These are phyloP conservation scores for Eucalyptus microcorys DNA, from an alignment of 345 rosid species.

Conservation along the genomic window DNA sequence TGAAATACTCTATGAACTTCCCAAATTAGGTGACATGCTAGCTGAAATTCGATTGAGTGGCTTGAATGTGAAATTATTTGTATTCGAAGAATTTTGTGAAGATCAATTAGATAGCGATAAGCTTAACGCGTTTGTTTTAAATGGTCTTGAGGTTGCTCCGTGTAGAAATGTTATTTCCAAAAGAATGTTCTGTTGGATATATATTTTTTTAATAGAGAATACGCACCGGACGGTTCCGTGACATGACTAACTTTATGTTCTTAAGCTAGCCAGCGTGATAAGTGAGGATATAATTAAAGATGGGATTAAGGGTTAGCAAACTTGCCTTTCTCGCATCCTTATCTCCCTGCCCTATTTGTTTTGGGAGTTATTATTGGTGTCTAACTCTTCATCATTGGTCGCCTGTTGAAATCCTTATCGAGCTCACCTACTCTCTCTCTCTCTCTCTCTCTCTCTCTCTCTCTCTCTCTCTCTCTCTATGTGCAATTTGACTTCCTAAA, in stretches of 20 bases:
- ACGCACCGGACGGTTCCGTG: neutral
- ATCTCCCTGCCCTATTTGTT: neutral
- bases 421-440: neutral
- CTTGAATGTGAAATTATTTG: neutral
- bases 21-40: neutral
- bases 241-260: neutral
- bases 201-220: neutral
- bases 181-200: neutral
- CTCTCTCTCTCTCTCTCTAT: neutral
- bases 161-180: neutral
- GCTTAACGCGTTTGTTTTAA: neutral
- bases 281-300: neutral
- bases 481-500: neutral
- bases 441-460: neutral
- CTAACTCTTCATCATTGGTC: neutral
- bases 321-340: neutral
- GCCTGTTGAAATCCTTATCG: neutral
- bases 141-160: neutral
- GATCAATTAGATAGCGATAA: neutral
- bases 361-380: neutral
- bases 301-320: neutral
- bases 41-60: neutral
- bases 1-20: neutral
- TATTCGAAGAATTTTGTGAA: neutral
- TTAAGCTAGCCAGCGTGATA: neutral